phyloP scores from a whole-genome alignment of 192 early-diverging fungal genomes.

The Gaertneriomyces semiglobifer region DNA sequence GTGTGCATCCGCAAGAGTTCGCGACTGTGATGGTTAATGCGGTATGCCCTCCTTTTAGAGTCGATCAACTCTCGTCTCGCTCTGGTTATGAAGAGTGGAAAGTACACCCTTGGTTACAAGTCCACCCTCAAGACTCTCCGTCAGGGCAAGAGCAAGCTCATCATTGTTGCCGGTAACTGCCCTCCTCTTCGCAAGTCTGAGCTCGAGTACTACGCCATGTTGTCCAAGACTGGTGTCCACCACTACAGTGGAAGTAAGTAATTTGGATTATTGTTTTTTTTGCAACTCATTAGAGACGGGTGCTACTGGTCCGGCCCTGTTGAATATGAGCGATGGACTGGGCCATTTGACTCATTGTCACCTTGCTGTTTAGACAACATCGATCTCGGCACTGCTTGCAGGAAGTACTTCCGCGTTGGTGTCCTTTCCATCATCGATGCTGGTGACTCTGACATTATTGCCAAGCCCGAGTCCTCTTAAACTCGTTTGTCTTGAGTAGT shows the following conservation, averaged over 20 bases:
- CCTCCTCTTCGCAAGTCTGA: slow-evolving; percentile 99
- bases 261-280: slow-evolving; percentile 5
- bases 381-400: slow-evolving; percentile 98
- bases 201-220: slow-evolving; percentile 99
- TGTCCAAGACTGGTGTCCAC: slow-evolving; percentile 99
- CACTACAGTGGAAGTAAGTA: slow-evolving; percentile 95
- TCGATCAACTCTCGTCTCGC: slow-evolving; percentile 97
- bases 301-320: slow-evolving; percentile 22
- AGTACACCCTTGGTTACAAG: slow-evolving; percentile 98
- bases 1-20: not conserved
- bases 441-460: slow-evolving; percentile 93
- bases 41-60: slow-evolving; percentile 48
- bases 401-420: slow-evolving; percentile 97
- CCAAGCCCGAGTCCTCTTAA: slow-evolving; percentile 34
- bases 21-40: too few species aligned
- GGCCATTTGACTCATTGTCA: slow-evolving; percentile 14
- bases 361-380: slow-evolving; percentile 75
- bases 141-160: slow-evolving; percentile 96
- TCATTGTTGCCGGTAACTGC: slow-evolving; percentile 99
- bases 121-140: slow-evolving; percentile 96
- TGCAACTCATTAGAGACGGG: slow-evolving; percentile 30
- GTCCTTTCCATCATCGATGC: slow-evolving; percentile 96
- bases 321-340: slow-evolving; percentile 17
- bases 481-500: not conserved
- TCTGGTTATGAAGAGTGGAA: slow-evolving; percentile 99